Base-by-base conservation (phyloP, 257 asterid species). In the Solanum ahanhuiri region DNA sequence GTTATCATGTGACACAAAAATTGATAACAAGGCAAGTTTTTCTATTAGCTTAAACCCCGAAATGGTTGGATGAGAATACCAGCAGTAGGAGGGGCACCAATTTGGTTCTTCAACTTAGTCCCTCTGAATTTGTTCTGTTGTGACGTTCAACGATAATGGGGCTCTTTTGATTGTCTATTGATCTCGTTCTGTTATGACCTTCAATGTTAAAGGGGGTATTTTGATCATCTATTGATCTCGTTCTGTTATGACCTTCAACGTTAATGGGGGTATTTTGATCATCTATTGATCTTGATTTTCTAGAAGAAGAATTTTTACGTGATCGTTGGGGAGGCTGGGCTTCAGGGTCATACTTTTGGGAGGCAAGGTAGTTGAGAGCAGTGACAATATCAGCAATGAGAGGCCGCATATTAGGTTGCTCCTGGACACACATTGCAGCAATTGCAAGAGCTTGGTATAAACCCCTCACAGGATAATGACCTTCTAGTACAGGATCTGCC, bases 371-470 rank as follows among this genome's bases (percentile, higher is more conserved):
- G 67, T 90, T 91, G 63, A 94, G 75, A 28, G 98, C 97, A 76
- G 82, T 85, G 39, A 93, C 97, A 2, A 94, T 89, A 81, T 94
- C 96, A 4, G 90, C 86, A 64, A 92, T 87, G 39, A 75, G 84
- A 3, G 98, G 98, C 33, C 98, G 89, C 91, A 91, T 20, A 73
- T 22, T 88, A 9, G 96, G 92, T 39, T 92, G 86, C 67, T 93
- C 96, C 86, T 92, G 94, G 79, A 91, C 85, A 72, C 95, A 93
- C 95, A 93, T 93, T 75, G 96, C 95, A 28, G 95, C 91, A 7
- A 94, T 92, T 33, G 98, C 95, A 12, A 94, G 91, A 63, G 92
- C 94, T 87, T 93, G 98, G 90, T 92, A 91, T 69, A 94, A 86
- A 17, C 98, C 96, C 67, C 93, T 86, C 35, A 83, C 86, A 0